phyloP scores from a whole-genome alignment of 163 green algal genomes.

The Volvox carteri region DNA sequence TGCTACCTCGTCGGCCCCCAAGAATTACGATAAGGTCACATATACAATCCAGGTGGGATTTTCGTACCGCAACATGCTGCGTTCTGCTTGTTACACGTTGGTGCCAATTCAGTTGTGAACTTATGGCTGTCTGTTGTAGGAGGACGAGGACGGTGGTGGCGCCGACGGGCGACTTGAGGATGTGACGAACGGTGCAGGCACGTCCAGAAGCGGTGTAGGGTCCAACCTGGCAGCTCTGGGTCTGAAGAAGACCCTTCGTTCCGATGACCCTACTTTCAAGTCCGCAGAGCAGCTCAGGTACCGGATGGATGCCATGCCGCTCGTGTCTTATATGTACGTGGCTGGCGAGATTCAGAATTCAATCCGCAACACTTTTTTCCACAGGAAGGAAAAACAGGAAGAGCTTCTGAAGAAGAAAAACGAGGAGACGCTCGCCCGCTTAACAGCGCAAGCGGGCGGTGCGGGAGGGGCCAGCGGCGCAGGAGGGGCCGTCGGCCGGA shows the following conservation, averaged over 20 bases:
- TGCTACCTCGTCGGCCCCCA: constrained; percentile 75
- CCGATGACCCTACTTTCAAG: constrained; percentile 79
- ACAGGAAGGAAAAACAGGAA: constrained; percentile 90
- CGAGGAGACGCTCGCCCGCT: constrained; percentile 86
- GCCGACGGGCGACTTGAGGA: constrained; percentile 66
- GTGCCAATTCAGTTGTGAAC: neutral
- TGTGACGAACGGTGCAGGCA: constrained; percentile 68
- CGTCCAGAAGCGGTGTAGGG: constrained; percentile 16
- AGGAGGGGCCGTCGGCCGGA: constrained; percentile 31
- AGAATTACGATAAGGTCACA: constrained; percentile 89
- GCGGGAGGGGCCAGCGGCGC: neutral
- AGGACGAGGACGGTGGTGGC: constrained; percentile 70
- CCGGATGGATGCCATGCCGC: no score
- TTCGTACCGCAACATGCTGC: neutral
- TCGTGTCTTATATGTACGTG: no score
- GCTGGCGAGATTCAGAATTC: no score
- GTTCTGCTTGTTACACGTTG: neutral
- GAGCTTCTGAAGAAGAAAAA: constrained; percentile 90
- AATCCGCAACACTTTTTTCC: no score
- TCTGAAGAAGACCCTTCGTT: constrained; percentile 75
- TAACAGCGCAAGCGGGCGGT: constrained; percentile 73
- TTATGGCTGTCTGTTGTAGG: constrained; percentile 53
- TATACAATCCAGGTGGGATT: constrained; percentile 78
- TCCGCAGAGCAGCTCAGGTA: constrained; percentile 69
- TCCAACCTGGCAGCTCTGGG: neutral